Percentiles rank a stretch among this genome's conserved stretches.
phyloP scores from a whole-genome alignment of 768 basidiomycete genomes.

The Boletus rubroflammeus region DNA sequence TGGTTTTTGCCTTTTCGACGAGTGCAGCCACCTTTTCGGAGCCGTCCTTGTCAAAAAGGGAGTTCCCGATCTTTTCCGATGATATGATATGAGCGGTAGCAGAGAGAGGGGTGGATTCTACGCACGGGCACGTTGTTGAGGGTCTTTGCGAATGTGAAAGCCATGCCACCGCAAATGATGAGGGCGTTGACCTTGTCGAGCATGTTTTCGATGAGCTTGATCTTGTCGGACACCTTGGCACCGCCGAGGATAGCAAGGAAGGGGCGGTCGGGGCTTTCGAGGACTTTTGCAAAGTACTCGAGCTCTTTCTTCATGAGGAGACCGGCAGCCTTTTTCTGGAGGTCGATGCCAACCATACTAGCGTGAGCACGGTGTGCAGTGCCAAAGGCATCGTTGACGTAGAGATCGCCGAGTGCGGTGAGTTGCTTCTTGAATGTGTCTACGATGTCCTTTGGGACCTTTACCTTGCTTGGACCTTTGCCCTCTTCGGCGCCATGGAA shows the following conservation, averaged over 20 bases:
- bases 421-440: constrained; percentile 82
- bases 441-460: constrained; percentile 82
- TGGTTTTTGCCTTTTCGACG: constrained; percentile 87
- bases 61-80: constrained; percentile 72
- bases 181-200: constrained; percentile 96
- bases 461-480: constrained; percentile 94
- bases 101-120: not conserved
- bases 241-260: constrained; percentile 99
- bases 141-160: constrained; percentile 98
- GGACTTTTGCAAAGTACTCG: constrained; percentile 96
- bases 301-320: constrained; percentile 99
- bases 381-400: constrained; percentile 98
- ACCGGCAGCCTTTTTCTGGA: constrained; percentile 89
- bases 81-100: constrained; percentile 1
- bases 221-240: constrained; percentile 99
- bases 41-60: constrained; percentile 88
- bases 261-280: constrained; percentile 90
- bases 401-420: constrained; percentile 91
- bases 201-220: constrained; percentile 98
- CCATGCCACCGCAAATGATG: constrained; percentile 98
- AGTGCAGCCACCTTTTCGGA: constrained; percentile 80
- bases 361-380: constrained; percentile 98
- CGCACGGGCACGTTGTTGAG: constrained; percentile 72
- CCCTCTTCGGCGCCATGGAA: constrained; percentile 99
- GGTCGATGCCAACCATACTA: constrained; percentile 95